Conservation (phyloP, 2,329 filamentous ascomycete species). For the Aspergillus sojae region DNA sequence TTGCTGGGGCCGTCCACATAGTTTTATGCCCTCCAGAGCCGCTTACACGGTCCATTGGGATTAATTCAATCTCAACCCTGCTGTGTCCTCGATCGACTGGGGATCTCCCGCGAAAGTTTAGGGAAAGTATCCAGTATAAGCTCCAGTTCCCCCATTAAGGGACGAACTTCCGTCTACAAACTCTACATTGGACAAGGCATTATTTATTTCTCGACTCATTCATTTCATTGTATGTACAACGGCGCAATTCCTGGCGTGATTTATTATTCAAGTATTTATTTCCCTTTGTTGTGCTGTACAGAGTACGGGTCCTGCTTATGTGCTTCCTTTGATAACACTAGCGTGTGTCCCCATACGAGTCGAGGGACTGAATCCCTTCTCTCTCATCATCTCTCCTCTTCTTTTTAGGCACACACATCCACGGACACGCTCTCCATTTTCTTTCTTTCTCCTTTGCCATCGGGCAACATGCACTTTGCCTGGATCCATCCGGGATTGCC, state of each 20-base stretch:
- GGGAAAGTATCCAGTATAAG: slow-evolving; percentile 28
- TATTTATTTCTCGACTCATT: neutral
- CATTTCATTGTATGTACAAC: neutral
- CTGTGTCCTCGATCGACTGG: slow-evolving; percentile 33
- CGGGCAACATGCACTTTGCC: neutral
- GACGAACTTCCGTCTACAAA: slow-evolving; percentile 5
- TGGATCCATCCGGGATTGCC: neutral
- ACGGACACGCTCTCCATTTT: neutral
- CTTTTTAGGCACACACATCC: neutral
- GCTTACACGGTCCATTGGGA: neutral
- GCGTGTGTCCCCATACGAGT: neutral
- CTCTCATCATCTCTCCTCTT: neutral
- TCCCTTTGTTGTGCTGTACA: neutral
- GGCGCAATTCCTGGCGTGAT: neutral
- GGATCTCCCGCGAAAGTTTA: slow-evolving; percentile 42
- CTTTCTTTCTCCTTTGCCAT: neutral
- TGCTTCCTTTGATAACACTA: neutral
- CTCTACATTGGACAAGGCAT: slow-evolving; percentile 5
- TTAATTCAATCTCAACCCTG: neutral
- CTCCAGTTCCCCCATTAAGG: slow-evolving; percentile 27
- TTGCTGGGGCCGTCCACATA: neutral
- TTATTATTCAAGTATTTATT: neutral
- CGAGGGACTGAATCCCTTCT: no score
- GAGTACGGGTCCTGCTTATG: neutral
- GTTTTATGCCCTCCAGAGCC: neutral